Evolutionary conservation across 2,329 filamentous ascomycete species (phyloP).

Genomic region (Pseudogymnoascus sp.): DNA sequence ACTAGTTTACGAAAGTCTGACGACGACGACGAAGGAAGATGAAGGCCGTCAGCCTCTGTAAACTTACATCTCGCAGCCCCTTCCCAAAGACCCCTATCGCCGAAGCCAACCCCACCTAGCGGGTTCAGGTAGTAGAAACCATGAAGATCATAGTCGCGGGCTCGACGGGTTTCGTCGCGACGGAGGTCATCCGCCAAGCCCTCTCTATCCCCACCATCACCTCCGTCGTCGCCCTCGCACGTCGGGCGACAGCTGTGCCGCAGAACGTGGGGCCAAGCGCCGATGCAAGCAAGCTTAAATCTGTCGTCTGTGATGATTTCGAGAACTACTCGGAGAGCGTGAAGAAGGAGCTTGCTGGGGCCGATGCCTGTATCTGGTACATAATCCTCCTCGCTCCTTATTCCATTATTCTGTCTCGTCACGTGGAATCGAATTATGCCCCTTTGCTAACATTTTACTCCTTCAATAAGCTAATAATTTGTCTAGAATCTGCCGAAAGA

Average conservation of each 20-base stretch:
- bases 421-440: not conserved
- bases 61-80: not conserved
- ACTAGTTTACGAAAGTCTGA: not conserved
- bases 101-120: not conserved
- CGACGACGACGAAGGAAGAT: not conserved
- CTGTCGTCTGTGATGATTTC: slow-evolving; percentile 28
- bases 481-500: not conserved
- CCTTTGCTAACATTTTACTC: slow-evolving; percentile 1
- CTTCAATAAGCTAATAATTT: not conserved
- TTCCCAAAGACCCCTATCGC: not conserved
- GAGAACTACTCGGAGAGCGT: slow-evolving; percentile 27
- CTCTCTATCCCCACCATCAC: slow-evolving; percentile 25
- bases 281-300: slow-evolving; percentile 27
- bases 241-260: slow-evolving; percentile 18
- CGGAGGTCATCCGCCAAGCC: slow-evolving; percentile 30
- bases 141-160: slow-evolving; percentile 33
- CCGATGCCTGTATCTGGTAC: slow-evolving; percentile 34
- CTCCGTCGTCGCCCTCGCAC: slow-evolving; percentile 26
- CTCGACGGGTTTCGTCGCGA: slow-evolving; percentile 30
- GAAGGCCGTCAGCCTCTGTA: not conserved
- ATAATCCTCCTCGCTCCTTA: not conserved
- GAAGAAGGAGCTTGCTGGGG: slow-evolving; percentile 25
- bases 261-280: slow-evolving; percentile 4
- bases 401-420: not conserved
- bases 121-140: not conserved